These are phyloP conservation scores for Aegilops umbellulata DNA, from an alignment of 176 grass and related monocot species.

Conservation along the genomic window DNA sequence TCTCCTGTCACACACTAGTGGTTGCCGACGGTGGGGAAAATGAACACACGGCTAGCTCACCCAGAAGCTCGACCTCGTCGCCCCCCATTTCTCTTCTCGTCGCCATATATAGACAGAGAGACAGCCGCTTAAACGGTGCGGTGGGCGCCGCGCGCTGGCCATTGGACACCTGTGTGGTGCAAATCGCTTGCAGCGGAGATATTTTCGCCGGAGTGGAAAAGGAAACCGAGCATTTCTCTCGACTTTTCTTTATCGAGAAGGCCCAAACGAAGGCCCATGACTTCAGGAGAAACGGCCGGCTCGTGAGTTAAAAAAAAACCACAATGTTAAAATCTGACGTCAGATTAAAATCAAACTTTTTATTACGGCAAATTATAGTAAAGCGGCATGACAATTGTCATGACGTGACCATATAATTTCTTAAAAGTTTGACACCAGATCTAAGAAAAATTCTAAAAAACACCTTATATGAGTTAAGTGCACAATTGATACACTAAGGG, in stretches of 20 bases:
- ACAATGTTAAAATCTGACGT: too few relatives aligned
- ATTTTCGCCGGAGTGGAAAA: background rate
- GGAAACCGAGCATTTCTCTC: background rate
- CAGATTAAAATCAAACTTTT: too few relatives aligned
- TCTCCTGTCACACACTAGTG: background rate
- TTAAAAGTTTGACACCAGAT: too few relatives aligned
- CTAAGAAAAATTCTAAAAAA: too few relatives aligned
- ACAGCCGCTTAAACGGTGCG: background rate
- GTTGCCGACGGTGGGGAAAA: background rate
- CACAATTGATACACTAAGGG: too few relatives aligned
- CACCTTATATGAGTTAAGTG: too few relatives aligned
- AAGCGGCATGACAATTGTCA: too few relatives aligned
- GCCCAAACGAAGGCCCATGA: background rate
- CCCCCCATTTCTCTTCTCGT: background rate
- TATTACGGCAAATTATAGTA: too few relatives aligned
- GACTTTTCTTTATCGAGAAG: background rate
- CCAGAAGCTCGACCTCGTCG: background rate
- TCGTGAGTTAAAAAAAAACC: too few relatives aligned
- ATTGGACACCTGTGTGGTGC: constrained; percentile 1
- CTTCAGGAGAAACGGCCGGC: background rate
- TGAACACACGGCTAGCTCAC: background rate
- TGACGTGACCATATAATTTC: too few relatives aligned
- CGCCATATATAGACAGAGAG: background rate
- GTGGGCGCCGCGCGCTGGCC: constrained; percentile 1
- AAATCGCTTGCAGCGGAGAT: background rate